Percentiles rank a stretch among this genome's conserved stretches.
phyloP scores from a whole-genome alignment of 1,139 yeast genomes.

The Lizanozyma gosingica region DNA sequence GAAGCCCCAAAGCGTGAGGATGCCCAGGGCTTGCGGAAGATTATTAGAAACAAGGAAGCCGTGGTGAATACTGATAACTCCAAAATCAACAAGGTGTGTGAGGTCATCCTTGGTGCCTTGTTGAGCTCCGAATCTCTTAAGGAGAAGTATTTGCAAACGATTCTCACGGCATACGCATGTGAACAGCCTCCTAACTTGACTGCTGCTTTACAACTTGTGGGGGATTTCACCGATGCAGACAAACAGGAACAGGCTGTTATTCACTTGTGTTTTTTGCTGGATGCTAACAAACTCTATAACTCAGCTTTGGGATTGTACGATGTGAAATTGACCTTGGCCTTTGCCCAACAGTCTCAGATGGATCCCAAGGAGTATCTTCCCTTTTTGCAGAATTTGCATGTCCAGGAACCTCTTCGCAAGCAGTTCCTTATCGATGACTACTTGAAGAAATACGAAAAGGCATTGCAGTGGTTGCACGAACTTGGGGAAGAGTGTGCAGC shows the following conservation, averaged over 20 bases:
- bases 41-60: constrained; percentile 3
- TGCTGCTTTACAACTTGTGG: constrained; percentile 61
- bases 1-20: constrained; percentile 1
- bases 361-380: constrained; percentile 97
- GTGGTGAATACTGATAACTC: constrained; percentile 32
- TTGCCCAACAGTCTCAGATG: constrained; percentile 94
- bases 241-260: constrained; percentile 59
- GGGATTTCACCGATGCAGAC: constrained; percentile 36
- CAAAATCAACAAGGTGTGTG: constrained; percentile 74
- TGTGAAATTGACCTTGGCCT: constrained; percentile 65
- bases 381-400: constrained; percentile 72
- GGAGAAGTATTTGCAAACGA: constrained; percentile 60
- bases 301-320: constrained; percentile 80
- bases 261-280: constrained; percentile 86
- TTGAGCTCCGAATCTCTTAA: constrained; percentile 40
- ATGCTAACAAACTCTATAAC: constrained; percentile 72
- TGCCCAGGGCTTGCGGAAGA: constrained; percentile 3
- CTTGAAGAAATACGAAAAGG: constrained; percentile 59
- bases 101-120: constrained; percentile 53
- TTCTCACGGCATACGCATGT: constrained; percentile 87
- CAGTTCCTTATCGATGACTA: constrained; percentile 74
- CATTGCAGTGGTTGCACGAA: constrained; percentile 56
- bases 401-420: constrained; percentile 56
- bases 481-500: constrained; percentile 34
- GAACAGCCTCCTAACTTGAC: constrained; percentile 79